Base-by-base conservation (phyloP, 768 basidiomycete genomes). In the Inosperma sp. region DNA sequence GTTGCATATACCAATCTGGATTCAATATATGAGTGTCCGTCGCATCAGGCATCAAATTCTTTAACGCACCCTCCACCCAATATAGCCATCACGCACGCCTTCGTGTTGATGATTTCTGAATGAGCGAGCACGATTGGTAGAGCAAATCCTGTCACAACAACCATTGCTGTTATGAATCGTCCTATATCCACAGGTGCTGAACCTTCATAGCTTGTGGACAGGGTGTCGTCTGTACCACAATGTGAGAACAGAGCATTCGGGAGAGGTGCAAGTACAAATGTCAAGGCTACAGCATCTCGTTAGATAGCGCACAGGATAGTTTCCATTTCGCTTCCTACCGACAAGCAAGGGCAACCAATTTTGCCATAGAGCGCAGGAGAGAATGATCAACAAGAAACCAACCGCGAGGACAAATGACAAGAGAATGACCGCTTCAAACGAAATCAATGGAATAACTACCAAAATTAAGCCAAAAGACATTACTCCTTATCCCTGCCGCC, bases 301-400 rank as follows among this genome's bases (percentile, higher is more conserved):
- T 35, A 27, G 35, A 56, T 34, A 36, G 40, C 26, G 30, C 2
- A 17, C 42, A 30, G 23, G 19, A 25, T 27, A 31, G 21, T 10
- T 16, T 31, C 47, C 21, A 33, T 31, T 23, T 9, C n/a, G 16
- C 13, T 26, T 75, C 88, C 56, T 59, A 96, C 96, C 96, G 56
- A 97, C 95, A 56, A 98, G 78, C 44, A 99, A 76, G 27, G 96
- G 96, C 17, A 98, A 76, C 96, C 96, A 99, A 67, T 99, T 99
- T 12, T 82, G 72, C 86, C 87, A 98, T 25, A 98, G 73, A 6
- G 96, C 96, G 65, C 96, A 98, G 1, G 92, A 92, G 19, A 99
- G 84, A 67, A 99, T 99, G 63, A 98, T 90, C 63, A 98, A 81
- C 51, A 99, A 73, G 74, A 99, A 99, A n/a, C 96, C 96, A 13